Conservation (phyloP, 805 yeast species). For the Pichia deserticola region DNA sequence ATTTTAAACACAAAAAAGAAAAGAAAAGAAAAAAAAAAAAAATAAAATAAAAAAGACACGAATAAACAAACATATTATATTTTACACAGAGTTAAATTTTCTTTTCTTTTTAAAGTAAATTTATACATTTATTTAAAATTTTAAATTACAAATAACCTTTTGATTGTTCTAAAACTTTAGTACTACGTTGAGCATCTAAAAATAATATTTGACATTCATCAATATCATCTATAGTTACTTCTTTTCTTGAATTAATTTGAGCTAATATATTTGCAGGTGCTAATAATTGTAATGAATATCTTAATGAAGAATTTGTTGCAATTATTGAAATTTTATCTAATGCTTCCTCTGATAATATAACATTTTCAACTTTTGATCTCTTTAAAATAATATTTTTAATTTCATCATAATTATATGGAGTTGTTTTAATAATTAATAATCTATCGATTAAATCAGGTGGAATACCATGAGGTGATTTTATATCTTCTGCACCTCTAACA, state of each 20-base stretch:
- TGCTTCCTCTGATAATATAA: slow-evolving; percentile 74
- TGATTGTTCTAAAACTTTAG: slow-evolving; percentile 65
- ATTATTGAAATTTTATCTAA: slow-evolving; percentile 81
- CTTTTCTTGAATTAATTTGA: slow-evolving; percentile 60
- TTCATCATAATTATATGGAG: slow-evolving; percentile 71
- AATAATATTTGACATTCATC: slow-evolving; percentile 83
- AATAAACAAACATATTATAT: too few relatives aligned
- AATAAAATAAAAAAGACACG: too few relatives aligned
- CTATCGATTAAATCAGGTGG: slow-evolving; percentile 94
- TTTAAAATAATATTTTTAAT: slow-evolving; percentile 79
- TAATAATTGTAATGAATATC: slow-evolving; percentile 88
- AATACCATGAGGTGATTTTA: slow-evolving; percentile 91
- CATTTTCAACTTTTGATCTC: slow-evolving; percentile 92
- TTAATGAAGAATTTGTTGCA: slow-evolving; percentile 81
- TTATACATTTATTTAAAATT: background rate
- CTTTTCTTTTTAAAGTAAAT: background rate
- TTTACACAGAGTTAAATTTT: too few relatives aligned
- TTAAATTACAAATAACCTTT: slow-evolving; percentile 20
- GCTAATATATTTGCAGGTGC: slow-evolving; percentile 87
- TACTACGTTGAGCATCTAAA: slow-evolving; percentile 84
- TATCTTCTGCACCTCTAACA: slow-evolving; percentile 85
- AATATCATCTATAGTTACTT: slow-evolving; percentile 64
- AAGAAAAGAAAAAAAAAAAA: too few relatives aligned
- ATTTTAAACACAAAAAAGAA: too few relatives aligned
- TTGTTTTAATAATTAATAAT: slow-evolving; percentile 84